phyloP scores from a whole-genome alignment of 257 asterid genomes.

The Solanum appendiculatum region DNA sequence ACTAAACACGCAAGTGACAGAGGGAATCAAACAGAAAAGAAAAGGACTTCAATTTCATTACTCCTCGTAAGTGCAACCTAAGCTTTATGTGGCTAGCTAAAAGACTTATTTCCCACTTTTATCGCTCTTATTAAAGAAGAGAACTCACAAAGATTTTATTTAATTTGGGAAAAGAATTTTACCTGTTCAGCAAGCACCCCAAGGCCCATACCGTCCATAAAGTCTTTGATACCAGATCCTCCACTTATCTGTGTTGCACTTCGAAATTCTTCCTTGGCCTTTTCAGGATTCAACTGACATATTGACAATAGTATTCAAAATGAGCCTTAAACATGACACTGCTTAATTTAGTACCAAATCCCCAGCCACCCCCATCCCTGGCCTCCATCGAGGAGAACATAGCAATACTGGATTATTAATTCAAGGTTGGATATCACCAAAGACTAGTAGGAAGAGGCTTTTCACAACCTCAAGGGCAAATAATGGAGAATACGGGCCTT shows the following conservation, averaged over 20 bases:
- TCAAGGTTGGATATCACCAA: not conserved
- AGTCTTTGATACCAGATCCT: conserved; percentile 88
- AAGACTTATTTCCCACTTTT: not conserved
- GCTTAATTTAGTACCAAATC: not conserved
- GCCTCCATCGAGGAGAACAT: not conserved
- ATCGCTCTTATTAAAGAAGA: not conserved
- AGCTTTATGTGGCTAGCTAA: not conserved
- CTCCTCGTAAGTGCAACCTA: not conserved
- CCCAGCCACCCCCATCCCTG: not conserved
- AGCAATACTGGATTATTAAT: not conserved
- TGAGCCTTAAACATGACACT: not conserved
- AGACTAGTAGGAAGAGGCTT: not conserved
- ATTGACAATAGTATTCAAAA: not conserved
- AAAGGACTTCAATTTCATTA: not conserved
- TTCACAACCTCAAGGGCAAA: conserved; percentile 91
- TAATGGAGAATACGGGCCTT: conserved; percentile 82
- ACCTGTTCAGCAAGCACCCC: conserved; percentile 96
- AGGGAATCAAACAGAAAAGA: not conserved
- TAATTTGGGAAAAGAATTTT: conserved; percentile 2
- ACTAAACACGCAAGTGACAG: not conserved
- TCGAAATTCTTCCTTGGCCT: conserved; percentile 85
- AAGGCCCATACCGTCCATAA: conserved; percentile 99
- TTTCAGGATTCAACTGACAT: conserved; percentile 90
- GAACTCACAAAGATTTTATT: not conserved
- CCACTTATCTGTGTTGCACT: conserved; percentile 55